Base-by-base conservation (phyloP, 805 yeast genomes). In the Spathaspora hagerdaliae region DNA sequence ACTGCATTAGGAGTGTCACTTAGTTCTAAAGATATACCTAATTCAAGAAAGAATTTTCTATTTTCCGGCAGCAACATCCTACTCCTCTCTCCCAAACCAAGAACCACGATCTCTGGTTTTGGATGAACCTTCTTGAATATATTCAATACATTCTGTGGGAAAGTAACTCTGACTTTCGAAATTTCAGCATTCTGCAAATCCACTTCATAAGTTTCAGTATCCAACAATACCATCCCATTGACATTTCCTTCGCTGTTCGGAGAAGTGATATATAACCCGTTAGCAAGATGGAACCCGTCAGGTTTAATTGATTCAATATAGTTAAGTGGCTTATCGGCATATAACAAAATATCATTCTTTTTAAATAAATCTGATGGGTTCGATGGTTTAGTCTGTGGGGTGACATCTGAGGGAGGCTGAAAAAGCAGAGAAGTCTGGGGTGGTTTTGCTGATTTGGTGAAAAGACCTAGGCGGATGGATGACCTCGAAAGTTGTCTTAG, bases 1-100 rank as follows among this genome's bases (percentile, higher is more conserved):
- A 86, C 91, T 0, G 88, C 86, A 52, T 78, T 78, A 50, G 71
- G 56, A 9, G 74, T 84, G 57, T 81, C 85, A 27, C 87, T 77
- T 3, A 83, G 68, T 54, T 87, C 94, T 14, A 82, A 58, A 56
- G 81, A 83, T n/a, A 86, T 78, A 0, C 96, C 96, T 47, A 83
- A 62, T 6, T 68, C 61, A 26, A 75, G 72, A 47, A 87, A 71
- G 48, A 59, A 63, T 35, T 64, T 61, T 40, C 77, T 67, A 41
- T 84, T 82, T 8, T 60, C 51, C n/a, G 80, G 82, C 32, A 82
- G 76, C 51, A 87, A 66, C 61, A 85, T 72, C 39, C 94, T 71
- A 2, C 86, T 74, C 48, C 75, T 71, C 47, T 70, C 68, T 0
- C 96, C 96, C 24, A 85, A 65, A 1, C 96, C 96, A 13, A 87